These are phyloP conservation scores for Pythium sukuiense DNA, from an alignment of 352 stramenopile genomes.

Conservation along the genomic window DNA sequence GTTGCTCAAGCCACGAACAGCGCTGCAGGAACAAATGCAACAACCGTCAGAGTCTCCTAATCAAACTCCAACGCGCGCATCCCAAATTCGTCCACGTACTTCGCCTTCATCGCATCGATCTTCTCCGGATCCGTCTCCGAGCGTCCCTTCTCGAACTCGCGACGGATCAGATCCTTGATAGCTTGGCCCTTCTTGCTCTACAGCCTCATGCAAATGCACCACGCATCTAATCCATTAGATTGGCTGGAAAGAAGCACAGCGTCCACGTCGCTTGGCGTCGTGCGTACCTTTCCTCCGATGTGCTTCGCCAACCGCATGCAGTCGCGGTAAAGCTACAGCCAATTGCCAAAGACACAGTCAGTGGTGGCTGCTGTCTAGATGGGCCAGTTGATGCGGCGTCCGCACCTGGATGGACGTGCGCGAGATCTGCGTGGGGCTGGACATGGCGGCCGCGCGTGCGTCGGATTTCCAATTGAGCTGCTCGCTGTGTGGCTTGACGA, in stretches of 20 bases:
- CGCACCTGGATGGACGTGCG: slow-evolving; percentile 72
- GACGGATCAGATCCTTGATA: slow-evolving; percentile 68
- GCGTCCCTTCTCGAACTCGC: slow-evolving; percentile 80
- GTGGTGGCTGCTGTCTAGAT: background rate
- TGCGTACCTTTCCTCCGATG: slow-evolving; percentile 78
- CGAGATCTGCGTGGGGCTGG: slow-evolving; percentile 59
- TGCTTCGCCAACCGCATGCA: slow-evolving; percentile 85
- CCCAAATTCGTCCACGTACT: slow-evolving; percentile 40
- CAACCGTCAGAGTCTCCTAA: too few relatives aligned
- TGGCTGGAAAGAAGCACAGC: background rate
- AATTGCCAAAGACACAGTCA: background rate
- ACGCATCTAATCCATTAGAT: background rate
- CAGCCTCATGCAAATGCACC: background rate
- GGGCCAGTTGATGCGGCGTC: background rate
- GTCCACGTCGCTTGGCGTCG: background rate
- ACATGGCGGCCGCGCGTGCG: slow-evolving; percentile 5
- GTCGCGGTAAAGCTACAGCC: slow-evolving; percentile 77
- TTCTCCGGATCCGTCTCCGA: slow-evolving; percentile 78
- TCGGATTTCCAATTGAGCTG: slow-evolving; percentile 4
- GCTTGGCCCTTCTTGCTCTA: slow-evolving; percentile 85
- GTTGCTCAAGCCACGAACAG: slow-evolving; percentile 83
- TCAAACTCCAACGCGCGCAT: too few relatives aligned
- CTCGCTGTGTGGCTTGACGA: slow-evolving; percentile 14
- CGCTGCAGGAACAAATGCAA: slow-evolving; percentile 34
- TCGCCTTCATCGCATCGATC: slow-evolving; percentile 82